phyloP scores from a whole-genome alignment of 805 yeast species.

The Yamadazyma akitaensis region DNA sequence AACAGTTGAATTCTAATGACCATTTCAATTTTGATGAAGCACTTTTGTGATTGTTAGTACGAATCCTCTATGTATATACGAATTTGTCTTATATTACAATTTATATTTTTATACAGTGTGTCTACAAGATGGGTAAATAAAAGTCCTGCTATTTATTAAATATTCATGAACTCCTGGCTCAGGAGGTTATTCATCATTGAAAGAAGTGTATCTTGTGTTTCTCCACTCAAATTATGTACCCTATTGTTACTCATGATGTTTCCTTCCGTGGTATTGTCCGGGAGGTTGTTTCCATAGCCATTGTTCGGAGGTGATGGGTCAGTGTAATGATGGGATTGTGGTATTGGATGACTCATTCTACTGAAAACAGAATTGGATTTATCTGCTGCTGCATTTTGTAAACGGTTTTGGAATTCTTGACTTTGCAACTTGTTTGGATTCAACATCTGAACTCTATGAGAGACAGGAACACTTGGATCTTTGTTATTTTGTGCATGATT shows the following conservation, averaged over 20 bases:
- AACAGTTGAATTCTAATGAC: constrained; percentile 45
- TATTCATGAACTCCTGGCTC: constrained; percentile 21
- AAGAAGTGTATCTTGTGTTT: constrained; percentile 14
- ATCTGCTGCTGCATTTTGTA: constrained; percentile 2
- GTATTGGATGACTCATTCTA: neutral
- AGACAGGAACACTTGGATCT: neutral
- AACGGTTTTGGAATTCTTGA: neutral
- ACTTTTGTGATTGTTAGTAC: neutral
- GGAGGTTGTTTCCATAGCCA: neutral
- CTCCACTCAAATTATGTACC: constrained; percentile 11
- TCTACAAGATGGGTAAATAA: no score
- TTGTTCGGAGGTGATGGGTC: neutral
- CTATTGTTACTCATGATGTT: constrained; percentile 12
- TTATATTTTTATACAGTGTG: no score
- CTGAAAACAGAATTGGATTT: neutral
- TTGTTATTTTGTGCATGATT: neutral
- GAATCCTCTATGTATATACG: neutral
- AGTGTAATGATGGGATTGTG: neutral
- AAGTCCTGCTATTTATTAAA: neutral
- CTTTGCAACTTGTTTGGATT: constrained; percentile 5
- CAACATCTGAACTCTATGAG: constrained; percentile 1
- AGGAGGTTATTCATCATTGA: constrained; percentile 24
- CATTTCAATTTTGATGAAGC: constrained; percentile 29
- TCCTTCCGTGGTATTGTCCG: neutral
- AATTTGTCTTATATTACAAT: neutral